These are phyloP conservation scores for Anthostomella pinea DNA, from an alignment of 2,329 filamentous ascomycete species.

Conservation along the genomic window DNA sequence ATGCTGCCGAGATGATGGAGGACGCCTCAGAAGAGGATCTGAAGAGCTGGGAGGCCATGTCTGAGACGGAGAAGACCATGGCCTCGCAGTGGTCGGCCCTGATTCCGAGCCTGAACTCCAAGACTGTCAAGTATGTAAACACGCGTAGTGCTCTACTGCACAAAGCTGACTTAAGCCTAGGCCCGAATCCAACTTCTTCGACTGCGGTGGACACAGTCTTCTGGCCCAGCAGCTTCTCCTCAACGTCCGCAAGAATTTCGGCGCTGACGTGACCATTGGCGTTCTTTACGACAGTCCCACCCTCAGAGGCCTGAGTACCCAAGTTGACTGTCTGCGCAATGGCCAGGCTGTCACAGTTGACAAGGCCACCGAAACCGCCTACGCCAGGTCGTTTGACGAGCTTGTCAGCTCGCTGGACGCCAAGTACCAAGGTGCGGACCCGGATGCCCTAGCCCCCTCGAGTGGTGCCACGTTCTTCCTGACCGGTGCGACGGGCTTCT, in stretches of 20 bases:
- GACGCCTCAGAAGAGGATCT: conserved; percentile 42
- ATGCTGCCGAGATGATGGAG: conserved; percentile 62
- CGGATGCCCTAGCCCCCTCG: conserved; percentile 12
- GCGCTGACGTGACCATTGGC: conserved; percentile 61
- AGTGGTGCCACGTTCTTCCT: conserved; percentile 63
- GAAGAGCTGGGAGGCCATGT: conserved; percentile 40
- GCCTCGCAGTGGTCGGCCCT: conserved; percentile 73
- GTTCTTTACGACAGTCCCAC: conserved; percentile 65
- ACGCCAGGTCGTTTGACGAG: conserved; percentile 49
- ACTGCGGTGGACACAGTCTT: conserved; percentile 77
- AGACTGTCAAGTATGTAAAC: conserved; percentile 48
- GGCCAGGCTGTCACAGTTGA: conserved; percentile 23
- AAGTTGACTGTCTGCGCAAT: conserved; percentile 45
- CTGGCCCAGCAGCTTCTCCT: conserved; percentile 80
- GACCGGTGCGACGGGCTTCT: conserved; percentile 86
- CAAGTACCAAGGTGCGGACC: conserved; percentile 34
- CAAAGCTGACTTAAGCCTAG: conserved; percentile 9
- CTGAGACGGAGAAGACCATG: conserved; percentile 61
- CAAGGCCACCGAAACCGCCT: conserved; percentile 41
- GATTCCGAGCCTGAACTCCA: conserved; percentile 63
- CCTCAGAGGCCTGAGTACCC: conserved; percentile 43
- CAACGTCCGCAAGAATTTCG: conserved; percentile 48
- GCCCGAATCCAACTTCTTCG: conserved; percentile 66
- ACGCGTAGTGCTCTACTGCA: background rate
- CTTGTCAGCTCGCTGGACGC: conserved; percentile 39